Evolutionary conservation across 2,329 filamentous ascomycete species (phyloP).

Genomic region (Ustulina deusta): DNA sequence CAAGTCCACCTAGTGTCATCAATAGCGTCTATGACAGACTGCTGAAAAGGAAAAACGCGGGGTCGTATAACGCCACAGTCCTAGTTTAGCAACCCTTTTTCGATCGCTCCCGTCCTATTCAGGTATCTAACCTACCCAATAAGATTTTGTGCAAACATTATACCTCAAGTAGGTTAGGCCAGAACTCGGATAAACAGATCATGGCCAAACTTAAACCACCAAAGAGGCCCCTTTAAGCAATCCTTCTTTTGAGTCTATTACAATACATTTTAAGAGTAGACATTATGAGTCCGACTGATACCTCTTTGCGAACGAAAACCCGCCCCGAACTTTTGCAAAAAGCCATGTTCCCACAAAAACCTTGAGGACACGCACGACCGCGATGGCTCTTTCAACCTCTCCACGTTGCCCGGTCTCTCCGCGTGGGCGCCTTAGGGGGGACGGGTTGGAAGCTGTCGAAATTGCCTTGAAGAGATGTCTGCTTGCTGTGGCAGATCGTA

Average conservation of each 20-base stretch:
- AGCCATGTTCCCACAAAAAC: background rate
- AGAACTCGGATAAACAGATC: background rate
- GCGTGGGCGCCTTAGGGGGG: conserved; percentile 33
- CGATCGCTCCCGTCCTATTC: background rate
- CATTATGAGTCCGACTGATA: conserved; percentile 2
- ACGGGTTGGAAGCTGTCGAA: conserved; percentile 46
- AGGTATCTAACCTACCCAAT: background rate
- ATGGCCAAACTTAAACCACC: background rate
- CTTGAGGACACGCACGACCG: background rate
- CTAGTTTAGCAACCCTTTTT: background rate
- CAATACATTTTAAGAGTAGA: conserved; percentile 16
- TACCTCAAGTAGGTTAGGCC: background rate
- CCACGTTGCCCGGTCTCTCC: conserved; percentile 22
- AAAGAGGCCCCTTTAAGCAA: background rate
- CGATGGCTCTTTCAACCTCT: conserved; percentile 12
- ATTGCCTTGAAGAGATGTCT: conserved; percentile 39
- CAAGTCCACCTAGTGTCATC: background rate
- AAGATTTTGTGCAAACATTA: background rate
- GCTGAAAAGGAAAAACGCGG: conserved; percentile 33
- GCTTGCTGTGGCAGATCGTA: conserved; percentile 42
- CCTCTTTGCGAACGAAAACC: background rate
- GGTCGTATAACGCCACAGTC: conserved; percentile 24
- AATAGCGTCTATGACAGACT: conserved; percentile 5
- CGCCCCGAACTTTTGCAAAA: background rate
- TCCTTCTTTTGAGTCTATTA: conserved; percentile 16